Evolutionary conservation across 108 stramenopile genomes (phyloP).

Genomic region (Seminavis robusta): DNA sequence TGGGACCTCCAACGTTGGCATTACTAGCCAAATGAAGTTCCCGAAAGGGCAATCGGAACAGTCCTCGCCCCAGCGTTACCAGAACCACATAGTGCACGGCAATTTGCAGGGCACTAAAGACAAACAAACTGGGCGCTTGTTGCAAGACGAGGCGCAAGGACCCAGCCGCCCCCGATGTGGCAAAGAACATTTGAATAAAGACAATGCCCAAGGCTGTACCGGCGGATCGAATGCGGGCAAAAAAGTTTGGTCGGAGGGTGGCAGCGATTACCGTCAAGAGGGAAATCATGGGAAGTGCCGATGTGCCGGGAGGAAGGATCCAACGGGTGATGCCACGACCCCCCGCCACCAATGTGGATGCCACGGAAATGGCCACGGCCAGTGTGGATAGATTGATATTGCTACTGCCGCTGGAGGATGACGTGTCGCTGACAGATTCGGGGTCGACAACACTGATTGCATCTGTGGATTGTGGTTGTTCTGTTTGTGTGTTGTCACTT

Average conservation of each 20-base stretch:
- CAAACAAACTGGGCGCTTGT: conserved; percentile 82
- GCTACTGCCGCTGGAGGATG: conserved; percentile 6
- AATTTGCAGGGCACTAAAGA: conserved; percentile 80
- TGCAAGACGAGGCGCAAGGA: conserved; percentile 72
- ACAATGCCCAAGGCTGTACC: conserved; percentile 69
- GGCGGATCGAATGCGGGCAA: conserved; percentile 43
- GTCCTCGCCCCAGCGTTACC: conserved; percentile 55
- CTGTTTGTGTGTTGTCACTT: not conserved
- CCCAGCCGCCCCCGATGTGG: conserved; percentile 85
- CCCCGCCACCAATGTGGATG: conserved; percentile 59
- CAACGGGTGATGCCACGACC: conserved; percentile 52
- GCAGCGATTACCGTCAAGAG: conserved; percentile 72
- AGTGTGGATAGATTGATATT: conserved; percentile 52
- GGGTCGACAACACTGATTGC: conserved; percentile 10
- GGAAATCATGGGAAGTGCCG: conserved; percentile 73
- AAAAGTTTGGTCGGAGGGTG: conserved; percentile 69
- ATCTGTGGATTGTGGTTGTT: too few species aligned
- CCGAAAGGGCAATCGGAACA: conserved; percentile 58
- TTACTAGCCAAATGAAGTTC: conserved; percentile 88
- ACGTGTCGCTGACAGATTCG: too few species aligned
- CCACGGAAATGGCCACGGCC: conserved; percentile 54
- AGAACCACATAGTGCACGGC: conserved; percentile 73
- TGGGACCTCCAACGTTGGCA: conserved; percentile 92
- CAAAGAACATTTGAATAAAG: conserved; percentile 91
- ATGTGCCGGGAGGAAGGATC: conserved; percentile 47